phyloP scores from a whole-genome alignment of 2,329 filamentous ascomycete species.

The Fusarium lateritium region DNA sequence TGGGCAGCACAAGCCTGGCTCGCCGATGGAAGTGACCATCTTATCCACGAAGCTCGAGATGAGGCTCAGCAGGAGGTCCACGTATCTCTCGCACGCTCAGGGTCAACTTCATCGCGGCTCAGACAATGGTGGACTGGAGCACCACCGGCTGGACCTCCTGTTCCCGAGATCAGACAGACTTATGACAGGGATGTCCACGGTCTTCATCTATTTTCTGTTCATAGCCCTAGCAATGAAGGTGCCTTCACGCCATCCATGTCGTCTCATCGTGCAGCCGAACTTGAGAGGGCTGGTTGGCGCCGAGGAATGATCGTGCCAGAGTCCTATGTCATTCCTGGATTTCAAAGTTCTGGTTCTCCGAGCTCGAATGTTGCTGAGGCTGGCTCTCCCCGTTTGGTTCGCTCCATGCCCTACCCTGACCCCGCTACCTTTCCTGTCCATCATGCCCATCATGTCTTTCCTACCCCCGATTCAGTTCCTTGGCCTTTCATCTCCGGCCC shows the following conservation, averaged over 20 bases:
- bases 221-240: background rate
- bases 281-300: background rate
- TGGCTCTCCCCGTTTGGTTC: background rate
- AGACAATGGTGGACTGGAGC: background rate
- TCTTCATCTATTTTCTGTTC: conserved; percentile 1
- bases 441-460: background rate
- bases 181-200: conserved; percentile 2
- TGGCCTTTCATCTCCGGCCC: conserved; percentile 1
- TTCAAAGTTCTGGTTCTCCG: background rate
- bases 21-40: background rate
- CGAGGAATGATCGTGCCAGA: background rate
- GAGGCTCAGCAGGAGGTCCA: conserved; percentile 7
- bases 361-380: background rate
- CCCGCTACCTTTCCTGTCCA: background rate
- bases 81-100: background rate
- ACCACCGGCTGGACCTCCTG: background rate
- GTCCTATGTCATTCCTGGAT: background rate
- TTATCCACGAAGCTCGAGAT: conserved; percentile 1
- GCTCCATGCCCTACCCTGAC: no score
- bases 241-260: background rate
- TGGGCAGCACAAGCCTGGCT: background rate
- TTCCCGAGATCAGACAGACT: background rate
- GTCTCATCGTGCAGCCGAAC: background rate
- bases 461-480: background rate
- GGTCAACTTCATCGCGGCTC: background rate